These are phyloP conservation scores for Capsicum rhomboideum DNA, from an alignment of 257 asterid species.

Conservation along the genomic window DNA sequence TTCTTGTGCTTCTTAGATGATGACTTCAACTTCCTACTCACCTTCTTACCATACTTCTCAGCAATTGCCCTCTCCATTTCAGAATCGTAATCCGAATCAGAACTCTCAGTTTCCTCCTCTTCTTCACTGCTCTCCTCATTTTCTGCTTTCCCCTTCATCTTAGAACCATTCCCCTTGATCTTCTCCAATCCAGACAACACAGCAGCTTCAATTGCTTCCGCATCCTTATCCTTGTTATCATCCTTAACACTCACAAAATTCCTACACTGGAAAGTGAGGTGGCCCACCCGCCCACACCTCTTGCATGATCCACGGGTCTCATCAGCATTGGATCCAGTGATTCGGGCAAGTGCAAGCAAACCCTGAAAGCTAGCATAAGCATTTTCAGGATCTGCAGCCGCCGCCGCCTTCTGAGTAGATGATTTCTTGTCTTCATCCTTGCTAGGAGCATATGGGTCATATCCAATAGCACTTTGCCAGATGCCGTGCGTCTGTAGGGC, in stretches of 20 bases:
- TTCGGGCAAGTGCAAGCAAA: slow-evolving; percentile 77
- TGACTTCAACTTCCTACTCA: slow-evolving; percentile 24
- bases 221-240: slow-evolving; percentile 44
- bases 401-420: slow-evolving; percentile 5
- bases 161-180: slow-evolving; percentile 33
- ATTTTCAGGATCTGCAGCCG: slow-evolving; percentile 65
- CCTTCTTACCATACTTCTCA: slow-evolving; percentile 33
- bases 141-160: slow-evolving; percentile 18
- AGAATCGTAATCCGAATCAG: slow-evolving; percentile 75
- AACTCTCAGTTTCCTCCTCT: slow-evolving; percentile 68
- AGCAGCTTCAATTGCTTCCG: slow-evolving; percentile 48
- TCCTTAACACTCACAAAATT: slow-evolving; percentile 83
- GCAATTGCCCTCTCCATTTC: slow-evolving; percentile 74
- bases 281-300: slow-evolving; percentile 94
- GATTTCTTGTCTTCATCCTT: slow-evolving; percentile 55
- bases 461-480: slow-evolving; percentile 99
- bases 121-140: slow-evolving; percentile 48
- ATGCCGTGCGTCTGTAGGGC: slow-evolving; percentile 98
- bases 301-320: slow-evolving; percentile 90
- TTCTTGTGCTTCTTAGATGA: slow-evolving; percentile 23
- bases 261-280: slow-evolving; percentile 86
- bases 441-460: slow-evolving; percentile 92
- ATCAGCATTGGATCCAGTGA: slow-evolving; percentile 82
- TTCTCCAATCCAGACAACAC: slow-evolving; percentile 61
- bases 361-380: slow-evolving; percentile 91